These are phyloP conservation scores for Scheffersomyces lignosus DNA, from an alignment of 805 yeast genomes.

Conservation along the genomic window DNA sequence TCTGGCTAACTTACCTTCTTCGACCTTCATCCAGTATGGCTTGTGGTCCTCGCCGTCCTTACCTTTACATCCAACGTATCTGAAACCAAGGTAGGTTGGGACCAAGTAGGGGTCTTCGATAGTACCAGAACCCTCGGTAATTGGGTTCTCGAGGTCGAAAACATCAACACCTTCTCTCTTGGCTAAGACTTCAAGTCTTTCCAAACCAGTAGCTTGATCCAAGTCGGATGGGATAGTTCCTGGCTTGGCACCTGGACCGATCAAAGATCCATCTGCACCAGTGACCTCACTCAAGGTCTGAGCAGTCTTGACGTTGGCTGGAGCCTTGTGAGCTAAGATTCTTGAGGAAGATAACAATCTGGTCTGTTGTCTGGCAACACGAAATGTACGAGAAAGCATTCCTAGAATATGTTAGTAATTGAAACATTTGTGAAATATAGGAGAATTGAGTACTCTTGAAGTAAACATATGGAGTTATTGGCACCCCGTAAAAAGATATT, in stretches of 20 bases:
- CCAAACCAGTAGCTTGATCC: constrained; percentile 98
- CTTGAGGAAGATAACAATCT: constrained; percentile 39
- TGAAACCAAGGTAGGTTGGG: constrained; percentile 87
- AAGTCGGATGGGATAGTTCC: constrained; percentile 89
- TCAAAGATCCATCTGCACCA: constrained; percentile 67
- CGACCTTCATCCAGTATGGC: constrained; percentile 90
- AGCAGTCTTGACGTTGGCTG: constrained; percentile 55
- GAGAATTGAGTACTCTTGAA: no score
- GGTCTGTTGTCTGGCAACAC: constrained; percentile 30
- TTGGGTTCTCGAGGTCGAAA: constrained; percentile 86
- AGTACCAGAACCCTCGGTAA: constrained; percentile 87
- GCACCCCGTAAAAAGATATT: no score
- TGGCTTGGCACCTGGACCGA: constrained; percentile 87
- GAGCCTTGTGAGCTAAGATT: constrained; percentile 29
- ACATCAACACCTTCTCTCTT: constrained; percentile 94
- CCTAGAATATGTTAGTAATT: constrained; percentile 17
- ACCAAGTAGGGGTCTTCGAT: constrained; percentile 84
- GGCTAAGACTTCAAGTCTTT: constrained; percentile 92
- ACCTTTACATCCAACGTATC: constrained; percentile 98
- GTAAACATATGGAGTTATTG: no score
- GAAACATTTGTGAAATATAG: no score
- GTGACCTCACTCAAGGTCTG: constrained; percentile 71
- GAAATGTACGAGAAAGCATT: constrained; percentile 40
- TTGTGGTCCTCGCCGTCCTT: constrained; percentile 84
- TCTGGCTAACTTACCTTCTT: constrained; percentile 79